Evolutionary conservation across 495 filamentous ascomycete genomes (phyloP), one percentile per base, ranked within the genome.

Genomic region (Xylaria castorea): DNA sequence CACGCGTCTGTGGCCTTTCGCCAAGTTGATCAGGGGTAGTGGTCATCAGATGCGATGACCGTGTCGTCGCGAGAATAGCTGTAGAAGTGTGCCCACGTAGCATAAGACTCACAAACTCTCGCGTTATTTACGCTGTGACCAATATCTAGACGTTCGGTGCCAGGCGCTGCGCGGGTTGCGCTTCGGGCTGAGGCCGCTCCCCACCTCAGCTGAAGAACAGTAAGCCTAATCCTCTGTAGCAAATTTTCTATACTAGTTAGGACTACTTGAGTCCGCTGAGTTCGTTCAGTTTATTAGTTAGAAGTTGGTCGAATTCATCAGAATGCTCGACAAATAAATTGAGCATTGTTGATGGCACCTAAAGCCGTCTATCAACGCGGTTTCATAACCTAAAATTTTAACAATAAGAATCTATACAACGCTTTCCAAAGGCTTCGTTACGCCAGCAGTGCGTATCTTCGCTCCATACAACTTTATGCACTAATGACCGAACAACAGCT

Each of bases 201-300:
- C 25, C 53, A 32, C 25, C 53, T 16, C 53, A 58, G 53, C 53
- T 58, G 48, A 58, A 58, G 20, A 58, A 32, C 5, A 58, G 53
- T 58, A 58, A 58, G 53, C 27, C 30, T 6, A 58, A 27, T 27
- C 3, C 27, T 32, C 14, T 22, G 22, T 8, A 55, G 50, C n/a
- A 27, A 9, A 48, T n/a, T n/a, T n/a, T n/a, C n/a, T n/a, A n/a
- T n/a, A n/a, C n/a, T n/a, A n/a, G n/a, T n/a, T n/a, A n/a, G n/a
- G n/a, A n/a, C n/a, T n/a, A n/a, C n/a, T n/a, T n/a, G n/a, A n/a
- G n/a, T n/a, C n/a, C n/a, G n/a, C n/a, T n/a, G n/a, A n/a, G n/a
- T n/a, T n/a, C n/a, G n/a, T n/a, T n/a, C n/a, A n/a, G n/a, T n/a
- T n/a, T n/a, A n/a, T n/a, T n/a, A n/a, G n/a, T n/a, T n/a, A n/a